Evolutionary conservation across 345 rosid species (phyloP), one percentile per base, ranked within the genome.

Genomic region (Erysimum cheiranthoides): DNA sequence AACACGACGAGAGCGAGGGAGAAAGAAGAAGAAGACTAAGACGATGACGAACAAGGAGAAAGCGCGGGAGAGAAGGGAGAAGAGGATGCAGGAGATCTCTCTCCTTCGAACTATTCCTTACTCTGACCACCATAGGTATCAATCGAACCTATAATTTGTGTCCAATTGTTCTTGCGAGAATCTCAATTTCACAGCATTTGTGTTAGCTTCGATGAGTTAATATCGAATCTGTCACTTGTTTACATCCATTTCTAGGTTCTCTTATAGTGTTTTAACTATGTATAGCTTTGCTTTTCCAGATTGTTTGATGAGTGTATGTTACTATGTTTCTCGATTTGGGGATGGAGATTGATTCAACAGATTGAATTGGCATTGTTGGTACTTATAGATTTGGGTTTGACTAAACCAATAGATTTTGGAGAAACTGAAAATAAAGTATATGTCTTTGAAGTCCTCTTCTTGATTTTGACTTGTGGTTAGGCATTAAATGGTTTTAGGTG

Each of bases 91-190:
- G 63, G 91, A 89, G 80, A 84, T 93, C 78, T 90, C 97, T 51
- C 94, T 90, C 62, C 94, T 90, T 58, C 84, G 97, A 17, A 88
- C 94, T 53, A 84, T 93, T 66, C 98, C 98, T 45, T 93, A 91
- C 69, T 84, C 97, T 54, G 95, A 88, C 70, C 90, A 86, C 69
- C 94, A 88, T 17, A 89, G 96, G 98, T 93, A 46, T n/a, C 9
- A 38, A 13, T 64, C 25, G 1, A 7, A 21, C 18, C 59, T 51
- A 30, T 21, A 21, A 0, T 21, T 1, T 32, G 10, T 66, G 4
- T 14, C 9, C 3, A 18, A 35, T 53, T n/a, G 14, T 11, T 17
- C 62, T 28, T 34, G 21, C 39, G 49, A 35, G 18, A 67, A 8
- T 58, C 52, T 49, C 74, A 14, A 5, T 13, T 63, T 70, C 51